These are phyloP conservation scores for Saitozyma sp. DNA, from an alignment of 768 basidiomycete genomes.

Conservation along the genomic window DNA sequence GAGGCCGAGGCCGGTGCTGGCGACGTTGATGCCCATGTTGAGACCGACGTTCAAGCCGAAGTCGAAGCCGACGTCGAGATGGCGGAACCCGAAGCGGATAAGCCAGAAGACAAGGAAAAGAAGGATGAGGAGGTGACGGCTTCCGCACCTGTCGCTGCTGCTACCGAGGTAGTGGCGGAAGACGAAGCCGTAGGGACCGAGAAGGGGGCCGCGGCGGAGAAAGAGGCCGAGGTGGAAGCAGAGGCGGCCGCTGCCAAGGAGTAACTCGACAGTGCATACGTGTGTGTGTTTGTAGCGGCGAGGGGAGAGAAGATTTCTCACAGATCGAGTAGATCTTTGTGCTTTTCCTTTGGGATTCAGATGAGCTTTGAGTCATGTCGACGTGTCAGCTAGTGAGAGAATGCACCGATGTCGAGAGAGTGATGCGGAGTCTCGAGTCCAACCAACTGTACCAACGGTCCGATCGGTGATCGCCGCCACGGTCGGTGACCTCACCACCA, in stretches of 20 bases:
- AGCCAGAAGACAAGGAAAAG: constrained; percentile 3
- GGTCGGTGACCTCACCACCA: no score
- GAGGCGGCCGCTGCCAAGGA: background rate
- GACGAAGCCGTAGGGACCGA: background rate
- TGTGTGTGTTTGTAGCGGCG: no score
- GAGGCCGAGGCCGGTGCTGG: background rate
- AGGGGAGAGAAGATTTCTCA: no score
- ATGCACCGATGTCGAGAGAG: no score
- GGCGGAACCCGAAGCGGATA: constrained; percentile 1
- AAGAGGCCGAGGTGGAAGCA: background rate
- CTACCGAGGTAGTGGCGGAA: background rate
- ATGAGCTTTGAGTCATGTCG: no score
- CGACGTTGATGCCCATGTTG: no score
- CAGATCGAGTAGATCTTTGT: no score
- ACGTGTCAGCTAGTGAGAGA: no score
- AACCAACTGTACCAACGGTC: no score
- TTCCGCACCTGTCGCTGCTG: constrained; percentile 1
- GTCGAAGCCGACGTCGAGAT: background rate
- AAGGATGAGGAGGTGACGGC: constrained; percentile 1
- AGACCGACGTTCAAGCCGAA: background rate
- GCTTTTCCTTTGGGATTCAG: no score
- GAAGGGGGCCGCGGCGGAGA: background rate
- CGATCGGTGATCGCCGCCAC: no score
- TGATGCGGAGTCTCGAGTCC: no score
- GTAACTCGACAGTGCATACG: background rate